A percentile compares a stretch with the other conserved stretches of the same genome.
These are phyloP conservation scores for Nematocida ironsii DNA, from an alignment of 371 early-diverging fungal genomes.

Conservation along the genomic window DNA sequence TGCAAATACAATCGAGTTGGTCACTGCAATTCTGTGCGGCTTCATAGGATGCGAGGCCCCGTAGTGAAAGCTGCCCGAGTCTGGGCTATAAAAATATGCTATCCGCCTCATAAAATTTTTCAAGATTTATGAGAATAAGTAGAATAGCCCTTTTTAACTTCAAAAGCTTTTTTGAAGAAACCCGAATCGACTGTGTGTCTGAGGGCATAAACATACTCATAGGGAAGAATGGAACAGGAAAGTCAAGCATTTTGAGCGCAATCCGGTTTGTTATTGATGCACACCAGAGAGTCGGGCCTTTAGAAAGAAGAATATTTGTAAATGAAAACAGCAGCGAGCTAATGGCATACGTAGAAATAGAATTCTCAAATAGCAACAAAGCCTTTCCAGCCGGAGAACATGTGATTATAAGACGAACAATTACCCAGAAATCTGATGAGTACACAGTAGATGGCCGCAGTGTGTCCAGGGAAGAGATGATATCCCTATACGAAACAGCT, in stretches of 20 bases:
- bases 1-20: constrained; percentile 68
- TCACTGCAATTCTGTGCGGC: constrained; percentile 69
- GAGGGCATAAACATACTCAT: constrained; percentile 61
- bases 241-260: constrained; percentile 95
- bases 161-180: constrained; percentile 62
- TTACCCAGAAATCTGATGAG: constrained; percentile 90
- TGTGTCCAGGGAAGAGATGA: constrained; percentile 79
- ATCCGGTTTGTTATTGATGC: constrained; percentile 84
- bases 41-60: constrained; percentile 71
- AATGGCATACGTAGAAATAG: constrained; percentile 84
- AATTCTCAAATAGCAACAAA: constrained; percentile 87
- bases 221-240: constrained; percentile 97
- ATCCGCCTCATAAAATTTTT: constrained; percentile 54
- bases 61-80: constrained; percentile 68
- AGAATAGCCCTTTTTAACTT: constrained; percentile 65
- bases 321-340: constrained; percentile 73
- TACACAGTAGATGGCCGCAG: constrained; percentile 86
- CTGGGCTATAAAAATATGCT: constrained; percentile 69
- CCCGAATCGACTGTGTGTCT: constrained; percentile 43
- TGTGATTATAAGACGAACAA: constrained; percentile 81
- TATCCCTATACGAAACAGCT: constrained; percentile 86
- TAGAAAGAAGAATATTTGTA: constrained; percentile 84
- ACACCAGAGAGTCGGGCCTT: constrained; percentile 80
- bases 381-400: constrained; percentile 83
- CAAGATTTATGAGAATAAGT: constrained; percentile 61